Evolutionary conservation across 176 grass and related monocot genomes (phyloP), one percentile per base, ranked within the genome.

Genomic region (Oryza glaberrima): DNA sequence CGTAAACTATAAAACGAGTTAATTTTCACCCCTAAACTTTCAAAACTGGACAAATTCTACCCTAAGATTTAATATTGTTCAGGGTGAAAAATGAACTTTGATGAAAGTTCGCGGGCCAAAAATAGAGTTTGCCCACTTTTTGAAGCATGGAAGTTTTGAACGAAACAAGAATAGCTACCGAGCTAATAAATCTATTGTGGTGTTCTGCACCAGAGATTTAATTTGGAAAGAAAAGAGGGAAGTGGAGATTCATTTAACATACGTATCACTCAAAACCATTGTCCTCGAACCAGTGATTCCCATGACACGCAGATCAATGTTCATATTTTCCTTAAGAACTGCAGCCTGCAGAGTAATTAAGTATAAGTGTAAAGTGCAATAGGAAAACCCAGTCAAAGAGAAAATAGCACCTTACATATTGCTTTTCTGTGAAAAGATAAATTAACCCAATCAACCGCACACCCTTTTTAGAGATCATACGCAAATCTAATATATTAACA

Each of bases 231-330:
- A 32, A 14, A 47, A 64, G 3, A 52, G 49, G 48, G 76, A 26
- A 48, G 81, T 9, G 45, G 36, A 19, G 82, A 82, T 45, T 51
- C 47, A 44, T 65, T 80, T 68, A 49, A 52, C 94, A 85, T 90
- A 96, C 94, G 36, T 78, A 49, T 97, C 91, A 82, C 84, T 97
- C 67, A 97, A 84, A 81, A 97, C 58, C 94, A 97, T 97, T 67
- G 79, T 88, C 3, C 76, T 86, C 26, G 89, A 94, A 54, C 94
- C 94, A 83, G 78, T 86, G 63, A 97, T 91, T 86, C 94, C 94
- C 78, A 97, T 88, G 38, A 97, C 87, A 85, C 94, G 94, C 82
- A 97, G 69, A 83, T 97, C 94, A 83, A 97, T 97, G 82, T 92
- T 97, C 69, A 97, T 73, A 36, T 97, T 89, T 90, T 94, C 94